phyloP scores from a whole-genome alignment of 139 green algal genomes.

The Haematococcus sp. region DNA sequence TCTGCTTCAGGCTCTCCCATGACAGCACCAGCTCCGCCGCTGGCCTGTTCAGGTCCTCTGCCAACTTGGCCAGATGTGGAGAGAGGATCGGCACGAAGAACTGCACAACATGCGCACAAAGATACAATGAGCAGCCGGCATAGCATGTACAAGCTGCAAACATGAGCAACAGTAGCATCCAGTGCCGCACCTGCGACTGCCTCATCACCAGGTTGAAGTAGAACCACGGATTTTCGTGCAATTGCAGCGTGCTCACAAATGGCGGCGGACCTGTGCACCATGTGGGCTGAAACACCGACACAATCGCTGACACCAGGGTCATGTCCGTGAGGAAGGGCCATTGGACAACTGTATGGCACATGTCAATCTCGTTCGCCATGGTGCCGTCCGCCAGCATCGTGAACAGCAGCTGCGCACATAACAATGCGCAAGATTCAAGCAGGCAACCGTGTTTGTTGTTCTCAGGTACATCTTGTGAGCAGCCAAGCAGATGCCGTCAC shows the following conservation, averaged over 20 bases:
- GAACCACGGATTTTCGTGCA: slow-evolving; percentile 56
- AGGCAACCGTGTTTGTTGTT: too few relatives aligned
- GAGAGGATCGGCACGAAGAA: slow-evolving; percentile 40
- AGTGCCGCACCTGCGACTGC: slow-evolving; percentile 52
- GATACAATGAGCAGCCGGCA: neutral
- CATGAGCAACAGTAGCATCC: too few relatives aligned
- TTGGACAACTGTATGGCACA: slow-evolving; percentile 55
- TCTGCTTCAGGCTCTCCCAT: too few relatives aligned
- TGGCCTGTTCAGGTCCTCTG: slow-evolving; percentile 1
- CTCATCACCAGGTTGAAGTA: slow-evolving; percentile 77
- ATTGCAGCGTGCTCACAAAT: slow-evolving; percentile 28
- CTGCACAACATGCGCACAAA: slow-evolving; percentile 6
- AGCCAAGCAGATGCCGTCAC: neutral
- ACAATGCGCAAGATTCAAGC: too few relatives aligned
- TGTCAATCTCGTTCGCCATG: slow-evolving; percentile 46
- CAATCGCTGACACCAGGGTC: slow-evolving; percentile 57
- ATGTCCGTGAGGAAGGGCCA: slow-evolving; percentile 81
- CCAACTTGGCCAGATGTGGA: slow-evolving; percentile 18
- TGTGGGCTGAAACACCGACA: slow-evolving; percentile 59
- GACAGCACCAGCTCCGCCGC: too few relatives aligned
- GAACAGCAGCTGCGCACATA: slow-evolving; percentile 20
- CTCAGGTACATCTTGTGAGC: too few relatives aligned
- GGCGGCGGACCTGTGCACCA: slow-evolving; percentile 30
- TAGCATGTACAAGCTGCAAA: too few relatives aligned
- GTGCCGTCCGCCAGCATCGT: slow-evolving; percentile 58